Evolutionary conservation across 2,329 filamentous ascomycete species (phyloP).

Genomic region (Penicillium hesseltinei): DNA sequence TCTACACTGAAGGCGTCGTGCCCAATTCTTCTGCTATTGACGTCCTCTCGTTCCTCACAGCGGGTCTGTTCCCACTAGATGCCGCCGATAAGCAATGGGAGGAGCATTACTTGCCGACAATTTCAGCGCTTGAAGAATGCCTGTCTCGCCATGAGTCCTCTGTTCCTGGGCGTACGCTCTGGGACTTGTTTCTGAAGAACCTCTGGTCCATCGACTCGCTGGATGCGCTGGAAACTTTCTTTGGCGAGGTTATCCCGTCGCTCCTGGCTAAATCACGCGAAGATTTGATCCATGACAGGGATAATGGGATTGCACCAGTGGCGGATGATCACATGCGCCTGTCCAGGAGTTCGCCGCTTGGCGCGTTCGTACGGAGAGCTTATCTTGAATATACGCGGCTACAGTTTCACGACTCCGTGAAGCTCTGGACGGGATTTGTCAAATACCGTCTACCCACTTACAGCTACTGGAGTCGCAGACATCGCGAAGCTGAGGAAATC

Average conservation of each 20-base stretch:
- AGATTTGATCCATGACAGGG: constrained; percentile 56
- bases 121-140: constrained; percentile 49
- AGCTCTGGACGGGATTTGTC: constrained; percentile 80
- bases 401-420: constrained; percentile 73
- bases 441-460: constrained; percentile 76
- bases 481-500: constrained; percentile 45
- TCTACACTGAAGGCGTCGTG: constrained; percentile 73
- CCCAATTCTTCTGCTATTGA: constrained; percentile 69
- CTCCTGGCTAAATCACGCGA: constrained; percentile 64
- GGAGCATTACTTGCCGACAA: constrained; percentile 37
- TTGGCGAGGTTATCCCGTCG: constrained; percentile 54
- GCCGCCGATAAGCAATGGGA: constrained; percentile 32
- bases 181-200: constrained; percentile 77
- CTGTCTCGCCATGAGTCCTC: constrained; percentile 48
- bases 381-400: constrained; percentile 77
- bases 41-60: constrained; percentile 75
- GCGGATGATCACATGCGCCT: constrained; percentile 56
- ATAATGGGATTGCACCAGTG: constrained; percentile 52
- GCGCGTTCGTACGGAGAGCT: constrained; percentile 73
- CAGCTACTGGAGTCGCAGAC: constrained; percentile 56
- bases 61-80: constrained; percentile 58
- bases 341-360: constrained; percentile 73
- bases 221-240: constrained; percentile 75
- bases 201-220: constrained; percentile 83
- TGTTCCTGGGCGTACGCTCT: constrained; percentile 75